Evolutionary conservation across 2,329 filamentous ascomycete genomes (phyloP), one percentile per base, ranked within the genome.

Genomic region (Teratosphaeriaceae sp.): DNA sequence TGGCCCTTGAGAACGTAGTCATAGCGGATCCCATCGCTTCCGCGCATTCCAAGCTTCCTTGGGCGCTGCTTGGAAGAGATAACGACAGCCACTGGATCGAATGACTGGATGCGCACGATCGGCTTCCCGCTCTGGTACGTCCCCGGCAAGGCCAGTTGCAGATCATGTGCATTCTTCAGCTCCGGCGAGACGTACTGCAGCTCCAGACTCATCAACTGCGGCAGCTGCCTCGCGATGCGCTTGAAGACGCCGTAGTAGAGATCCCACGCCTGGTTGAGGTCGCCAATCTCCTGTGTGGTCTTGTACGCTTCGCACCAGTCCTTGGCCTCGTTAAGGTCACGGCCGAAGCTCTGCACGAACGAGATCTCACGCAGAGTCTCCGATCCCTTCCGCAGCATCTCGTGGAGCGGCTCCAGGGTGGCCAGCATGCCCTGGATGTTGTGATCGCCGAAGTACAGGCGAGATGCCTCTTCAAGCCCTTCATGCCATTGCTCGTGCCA

Each of bases 401-500:
- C 86, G 62, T 99, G 92, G 19, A 98, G 73, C 5, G 94, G 94
- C 38, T 85, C 85, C 4, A 99, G 78, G 0, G 86, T 89, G 9
- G 81, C 78, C 63, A 98, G 92, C 92, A 98, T 98, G 59, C 90
- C 94, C 48, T 96, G 86, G 34, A 97, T 92, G 64, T 98, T 95
- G 59, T 94, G 85, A 57, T 97, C 90, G 46, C 90, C 92, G 66
- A 98, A 99, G 72, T 97, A 98, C 15, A 98, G 73, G 41, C 92
- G 80, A 23, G 88, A 96, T 1, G 92, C 94, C 69, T 99, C 94
- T 65, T 98, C 92, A 13, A 99, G 74, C 21, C 86, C 94, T 65
- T 99, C 94, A 54, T 98, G 92, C 92, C 92, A 99, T 52, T 94
- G 85, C 60, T 99, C 92, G 60, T 99, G 92, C 94, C 94, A 98